Evolutionary conservation across 1,139 yeast genomes (phyloP).

Genomic region (Candida sp.): DNA sequence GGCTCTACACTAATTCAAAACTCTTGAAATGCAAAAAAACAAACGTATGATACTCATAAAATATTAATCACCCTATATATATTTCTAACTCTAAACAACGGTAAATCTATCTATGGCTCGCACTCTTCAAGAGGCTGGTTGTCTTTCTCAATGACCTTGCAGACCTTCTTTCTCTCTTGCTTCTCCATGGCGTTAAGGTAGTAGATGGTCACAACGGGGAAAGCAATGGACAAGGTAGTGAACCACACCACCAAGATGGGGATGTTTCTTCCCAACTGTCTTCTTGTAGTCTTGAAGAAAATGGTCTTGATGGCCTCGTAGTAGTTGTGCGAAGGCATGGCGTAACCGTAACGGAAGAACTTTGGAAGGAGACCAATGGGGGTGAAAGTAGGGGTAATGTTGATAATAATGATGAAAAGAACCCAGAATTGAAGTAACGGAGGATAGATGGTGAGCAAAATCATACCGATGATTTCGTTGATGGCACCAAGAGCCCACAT

Average conservation of each 20-base stretch:
- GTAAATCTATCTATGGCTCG: not conserved
- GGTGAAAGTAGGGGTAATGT: constrained; percentile 42
- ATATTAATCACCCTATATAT: too few species aligned
- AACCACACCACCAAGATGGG: constrained; percentile 42
- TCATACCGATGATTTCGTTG: constrained; percentile 43
- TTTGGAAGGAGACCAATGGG: constrained; percentile 38
- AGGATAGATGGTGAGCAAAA: constrained; percentile 33
- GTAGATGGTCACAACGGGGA: constrained; percentile 45
- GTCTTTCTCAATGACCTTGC: not conserved
- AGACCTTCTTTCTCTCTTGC: constrained; percentile 13
- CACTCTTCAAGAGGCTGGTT: not conserved
- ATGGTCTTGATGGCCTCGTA: constrained; percentile 42
- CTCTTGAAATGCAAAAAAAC: not conserved
- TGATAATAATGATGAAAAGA: constrained; percentile 43
- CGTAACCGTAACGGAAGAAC: constrained; percentile 42
- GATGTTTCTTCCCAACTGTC: constrained; percentile 39
- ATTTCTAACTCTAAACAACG: too few species aligned
- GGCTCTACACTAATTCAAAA: too few species aligned
- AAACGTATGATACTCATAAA: not conserved
- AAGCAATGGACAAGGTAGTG: constrained; percentile 26
- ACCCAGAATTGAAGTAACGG: constrained; percentile 49
- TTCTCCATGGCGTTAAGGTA: constrained; percentile 32
- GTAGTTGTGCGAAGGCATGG: constrained; percentile 41
- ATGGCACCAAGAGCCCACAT: constrained; percentile 49
- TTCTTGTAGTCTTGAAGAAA: constrained; percentile 39